Conservation (phyloP, 2,329 filamentous ascomycete genomes). For the Aaosphaeria arxii region DNA sequence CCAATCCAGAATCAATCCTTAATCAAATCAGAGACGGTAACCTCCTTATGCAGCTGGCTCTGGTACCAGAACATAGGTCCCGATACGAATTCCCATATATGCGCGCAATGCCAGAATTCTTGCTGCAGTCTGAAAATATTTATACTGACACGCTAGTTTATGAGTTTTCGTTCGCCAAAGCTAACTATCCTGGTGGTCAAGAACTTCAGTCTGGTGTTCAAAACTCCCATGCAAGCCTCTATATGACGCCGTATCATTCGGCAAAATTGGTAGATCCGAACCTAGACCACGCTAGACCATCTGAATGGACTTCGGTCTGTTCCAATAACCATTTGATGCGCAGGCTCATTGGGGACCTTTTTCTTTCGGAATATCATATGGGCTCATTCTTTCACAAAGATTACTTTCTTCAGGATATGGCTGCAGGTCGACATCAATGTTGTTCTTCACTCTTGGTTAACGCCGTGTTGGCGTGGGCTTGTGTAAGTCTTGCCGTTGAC, state of each 20-base stretch:
- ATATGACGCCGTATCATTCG: slow-evolving; percentile 13
- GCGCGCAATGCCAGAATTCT: slow-evolving; percentile 4
- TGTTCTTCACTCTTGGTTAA: slow-evolving; percentile 9
- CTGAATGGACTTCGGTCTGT: slow-evolving; percentile 15
- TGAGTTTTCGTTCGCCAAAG: slow-evolving; percentile 1
- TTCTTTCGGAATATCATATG: slow-evolving; percentile 4
- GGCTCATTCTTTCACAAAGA: slow-evolving; percentile 7
- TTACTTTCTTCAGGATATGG: slow-evolving; percentile 8
- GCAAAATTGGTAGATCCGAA: slow-evolving; percentile 14
- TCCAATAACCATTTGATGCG: slow-evolving; percentile 13
- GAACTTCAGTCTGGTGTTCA: background rate
- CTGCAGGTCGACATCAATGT: slow-evolving; percentile 1
- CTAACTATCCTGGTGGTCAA: background rate
- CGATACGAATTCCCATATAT: slow-evolving; percentile 14
- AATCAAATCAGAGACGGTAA: slow-evolving; percentile 8
- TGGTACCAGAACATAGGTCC: slow-evolving; percentile 9
- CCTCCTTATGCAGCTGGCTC: slow-evolving; percentile 9
- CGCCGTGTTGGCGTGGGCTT: slow-evolving; percentile 5
- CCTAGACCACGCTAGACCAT: slow-evolving; percentile 9
- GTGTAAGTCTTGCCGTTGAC: background rate
- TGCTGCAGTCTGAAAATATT: slow-evolving; percentile 3
- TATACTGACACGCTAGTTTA: slow-evolving; percentile 10
- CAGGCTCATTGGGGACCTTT: slow-evolving; percentile 9
- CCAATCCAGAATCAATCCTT: slow-evolving; percentile 8
- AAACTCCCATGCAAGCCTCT: slow-evolving; percentile 3